These are phyloP conservation scores for Thelonectria discophora DNA, from an alignment of 2,329 filamentous ascomycete species.

Conservation along the genomic window DNA sequence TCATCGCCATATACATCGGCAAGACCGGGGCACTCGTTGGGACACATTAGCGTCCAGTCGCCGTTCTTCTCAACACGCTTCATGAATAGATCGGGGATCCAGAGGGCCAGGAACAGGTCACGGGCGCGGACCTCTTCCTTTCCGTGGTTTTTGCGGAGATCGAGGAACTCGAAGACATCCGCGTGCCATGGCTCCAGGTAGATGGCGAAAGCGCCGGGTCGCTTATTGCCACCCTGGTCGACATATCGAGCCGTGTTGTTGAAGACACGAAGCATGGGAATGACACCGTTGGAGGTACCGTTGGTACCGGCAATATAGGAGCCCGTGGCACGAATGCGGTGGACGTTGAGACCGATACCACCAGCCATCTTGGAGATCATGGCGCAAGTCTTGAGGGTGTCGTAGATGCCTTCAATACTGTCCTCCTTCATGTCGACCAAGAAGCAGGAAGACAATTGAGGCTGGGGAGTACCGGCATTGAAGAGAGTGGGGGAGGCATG, in stretches of 20 bases:
- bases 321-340: constrained; percentile 95
- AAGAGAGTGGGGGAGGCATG: constrained; percentile 98
- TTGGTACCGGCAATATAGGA: constrained; percentile 99
- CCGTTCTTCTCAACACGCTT: constrained; percentile 97
- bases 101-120: constrained; percentile 96
- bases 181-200: constrained; percentile 99
- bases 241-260: constrained; percentile 99
- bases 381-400: constrained; percentile 98
- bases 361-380: constrained; percentile 99
- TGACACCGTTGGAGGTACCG: constrained; percentile 95
- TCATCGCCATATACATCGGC: constrained; percentile 98
- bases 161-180: constrained; percentile 96
- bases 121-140: constrained; percentile 98
- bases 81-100: constrained; percentile 99
- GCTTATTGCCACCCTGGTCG: constrained; percentile 99
- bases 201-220: constrained; percentile 96
- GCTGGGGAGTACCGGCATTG: constrained; percentile 94
- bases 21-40: constrained; percentile 92
- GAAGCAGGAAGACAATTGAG: constrained; percentile 98
- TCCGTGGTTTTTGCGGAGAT: constrained; percentile 98
- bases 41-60: constrained; percentile 98
- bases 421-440: constrained; percentile 99
- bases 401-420: constrained; percentile 99
- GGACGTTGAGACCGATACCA: constrained; percentile 95
- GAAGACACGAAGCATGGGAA: constrained; percentile 98